Conservation (phyloP, 1,284 basidiomycete genomes). For the Apiotrichum gracile region DNA sequence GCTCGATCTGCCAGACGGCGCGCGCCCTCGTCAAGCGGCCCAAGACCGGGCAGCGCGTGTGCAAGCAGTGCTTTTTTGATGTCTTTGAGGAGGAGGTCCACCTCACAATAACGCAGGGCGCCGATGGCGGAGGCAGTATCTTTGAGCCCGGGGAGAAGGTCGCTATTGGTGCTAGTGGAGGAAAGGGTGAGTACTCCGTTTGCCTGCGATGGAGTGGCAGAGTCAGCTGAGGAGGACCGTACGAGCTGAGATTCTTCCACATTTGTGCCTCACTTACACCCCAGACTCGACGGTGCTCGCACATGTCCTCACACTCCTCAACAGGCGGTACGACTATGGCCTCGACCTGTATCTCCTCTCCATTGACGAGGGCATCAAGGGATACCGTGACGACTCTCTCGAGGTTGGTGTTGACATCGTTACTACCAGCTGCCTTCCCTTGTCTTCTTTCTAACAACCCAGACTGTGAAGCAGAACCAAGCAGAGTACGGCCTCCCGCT, state of each 20-base stretch:
- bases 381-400: slow-evolving; percentile 94
- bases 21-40: slow-evolving; percentile 88
- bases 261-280: slow-evolving; percentile 1
- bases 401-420: slow-evolving; percentile 59
- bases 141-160: slow-evolving; percentile 91
- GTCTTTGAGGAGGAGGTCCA: slow-evolving; percentile 99
- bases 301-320: slow-evolving; percentile 91
- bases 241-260: too few species aligned
- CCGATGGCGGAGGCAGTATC: slow-evolving; percentile 58
- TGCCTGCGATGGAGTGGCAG: too few species aligned
- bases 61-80: slow-evolving; percentile 89
- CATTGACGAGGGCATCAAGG: slow-evolving; percentile 98
- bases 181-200: slow-evolving; percentile 86
- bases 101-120: slow-evolving; percentile 64
- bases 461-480: slow-evolving; percentile 98
- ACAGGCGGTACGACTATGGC: slow-evolving; percentile 89
- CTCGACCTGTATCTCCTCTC: slow-evolving; percentile 87
- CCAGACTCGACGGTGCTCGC: slow-evolving; percentile 96
- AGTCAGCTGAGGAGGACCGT: too few species aligned
- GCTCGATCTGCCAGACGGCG: slow-evolving; percentile 61
- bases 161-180: slow-evolving; percentile 95
- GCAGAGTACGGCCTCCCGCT: slow-evolving; percentile 91
- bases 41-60: slow-evolving; percentile 96
- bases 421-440: too few species aligned
- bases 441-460: slow-evolving; percentile 1